A percentile compares a stretch with the other conserved stretches of the same genome.
phyloP scores from a whole-genome alignment of 2,329 filamentous ascomycete species.

The Onygena corvina region DNA sequence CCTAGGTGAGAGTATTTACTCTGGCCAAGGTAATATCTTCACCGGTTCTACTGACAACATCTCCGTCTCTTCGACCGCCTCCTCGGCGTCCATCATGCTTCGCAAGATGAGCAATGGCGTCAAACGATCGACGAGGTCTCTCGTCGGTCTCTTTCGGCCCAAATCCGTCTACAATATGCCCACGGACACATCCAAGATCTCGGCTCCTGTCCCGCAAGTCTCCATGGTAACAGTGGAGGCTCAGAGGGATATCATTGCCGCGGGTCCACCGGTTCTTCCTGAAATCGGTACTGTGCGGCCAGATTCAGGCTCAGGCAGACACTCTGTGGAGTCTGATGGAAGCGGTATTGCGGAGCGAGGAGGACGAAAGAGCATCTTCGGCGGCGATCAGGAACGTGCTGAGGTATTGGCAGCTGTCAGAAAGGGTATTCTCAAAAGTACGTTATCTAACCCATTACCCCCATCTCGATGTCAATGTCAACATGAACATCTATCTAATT shows the following conservation, averaged over 20 bases:
- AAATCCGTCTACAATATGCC: conserved; percentile 77
- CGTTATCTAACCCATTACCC: conserved; percentile 25
- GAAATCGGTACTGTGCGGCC: background rate
- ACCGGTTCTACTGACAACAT: conserved; percentile 88
- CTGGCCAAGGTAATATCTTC: conserved; percentile 71
- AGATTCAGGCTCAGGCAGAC: background rate
- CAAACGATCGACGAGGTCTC: conserved; percentile 81
- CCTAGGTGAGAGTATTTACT: conserved; percentile 87
- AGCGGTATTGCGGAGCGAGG: conserved; percentile 46
- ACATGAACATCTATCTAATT: too few relatives aligned
- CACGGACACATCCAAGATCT: conserved; percentile 51
- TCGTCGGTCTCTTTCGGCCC: conserved; percentile 87
- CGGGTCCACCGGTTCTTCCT: background rate
- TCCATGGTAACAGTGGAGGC: conserved; percentile 95
- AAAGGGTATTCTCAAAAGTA: conserved; percentile 92
- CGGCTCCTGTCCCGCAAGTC: conserved; percentile 68
- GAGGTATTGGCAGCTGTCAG: conserved; percentile 85
- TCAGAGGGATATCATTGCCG: conserved; percentile 69
- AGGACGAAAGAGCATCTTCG: conserved; percentile 73
- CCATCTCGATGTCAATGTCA: too few relatives aligned
- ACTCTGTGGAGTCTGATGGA: conserved; percentile 12
- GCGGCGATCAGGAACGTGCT: conserved; percentile 77
- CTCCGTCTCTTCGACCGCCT: conserved; percentile 39
- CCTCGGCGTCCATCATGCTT: conserved; percentile 45
- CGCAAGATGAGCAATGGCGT: conserved; percentile 98